phyloP scores from a whole-genome alignment of 1,139 yeast species.

The Yamadazyma aaseri region DNA sequence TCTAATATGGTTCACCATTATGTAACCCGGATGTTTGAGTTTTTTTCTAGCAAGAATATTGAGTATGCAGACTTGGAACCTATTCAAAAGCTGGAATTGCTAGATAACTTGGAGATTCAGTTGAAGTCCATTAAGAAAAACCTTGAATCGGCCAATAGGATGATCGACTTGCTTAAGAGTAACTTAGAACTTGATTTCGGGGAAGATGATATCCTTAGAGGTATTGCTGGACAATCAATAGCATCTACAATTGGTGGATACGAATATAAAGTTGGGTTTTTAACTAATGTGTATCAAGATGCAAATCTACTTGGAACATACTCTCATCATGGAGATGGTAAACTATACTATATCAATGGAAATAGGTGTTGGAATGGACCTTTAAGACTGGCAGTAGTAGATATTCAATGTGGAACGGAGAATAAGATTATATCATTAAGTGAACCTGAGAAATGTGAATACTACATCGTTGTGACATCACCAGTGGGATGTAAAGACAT shows the following conservation, averaged over 20 bases:
- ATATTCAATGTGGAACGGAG: conserved; percentile 64
- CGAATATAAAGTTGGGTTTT: conserved; percentile 61
- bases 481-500: conserved; percentile 66
- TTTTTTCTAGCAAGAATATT: conserved; percentile 6
- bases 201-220: conserved; percentile 60
- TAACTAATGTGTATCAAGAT: conserved; percentile 58
- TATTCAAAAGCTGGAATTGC: conserved; percentile 1
- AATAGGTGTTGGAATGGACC: conserved; percentile 97
- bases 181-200: conserved; percentile 48
- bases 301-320: conserved; percentile 59
- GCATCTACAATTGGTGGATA: conserved; percentile 62
- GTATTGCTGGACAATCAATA: conserved; percentile 52
- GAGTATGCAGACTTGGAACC: neutral
- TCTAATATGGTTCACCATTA: conserved; percentile 27
- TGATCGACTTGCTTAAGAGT: conserved; percentile 16
- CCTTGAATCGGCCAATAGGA: conserved; percentile 15
- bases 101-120: conserved; percentile 14
- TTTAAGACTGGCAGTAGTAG: conserved; percentile 63
- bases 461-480: conserved; percentile 57
- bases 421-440: conserved; percentile 60
- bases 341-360: conserved; percentile 56
- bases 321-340: conserved; percentile 33
- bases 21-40: conserved; percentile 11
- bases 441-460: conserved; percentile 90
- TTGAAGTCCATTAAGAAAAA: conserved; percentile 20